Conservation (phyloP, 2,329 filamentous ascomycete species). For the Phyllosticta citriasiana region DNA sequence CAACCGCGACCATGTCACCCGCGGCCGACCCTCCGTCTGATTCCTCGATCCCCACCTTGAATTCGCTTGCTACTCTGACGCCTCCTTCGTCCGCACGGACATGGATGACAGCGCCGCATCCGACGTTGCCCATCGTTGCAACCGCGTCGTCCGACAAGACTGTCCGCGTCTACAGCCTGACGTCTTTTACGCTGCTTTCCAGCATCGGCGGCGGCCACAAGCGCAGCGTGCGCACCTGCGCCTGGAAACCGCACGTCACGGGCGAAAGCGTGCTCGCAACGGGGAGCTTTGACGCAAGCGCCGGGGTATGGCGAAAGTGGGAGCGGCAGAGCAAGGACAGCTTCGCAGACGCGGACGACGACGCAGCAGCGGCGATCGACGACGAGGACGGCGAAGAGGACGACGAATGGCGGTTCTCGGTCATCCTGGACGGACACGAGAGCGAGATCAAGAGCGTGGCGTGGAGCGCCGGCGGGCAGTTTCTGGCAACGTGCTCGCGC, state of each 20-base stretch:
- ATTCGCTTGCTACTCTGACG: constrained; percentile 41
- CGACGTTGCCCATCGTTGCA: constrained; percentile 75
- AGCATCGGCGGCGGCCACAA: constrained; percentile 80
- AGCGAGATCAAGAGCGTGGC: constrained; percentile 78
- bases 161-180: constrained; percentile 81
- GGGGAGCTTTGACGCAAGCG: constrained; percentile 86
- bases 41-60: constrained; percentile 18
- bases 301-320: constrained; percentile 59
- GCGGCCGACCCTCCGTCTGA: not conserved
- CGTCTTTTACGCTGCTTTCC: constrained; percentile 68
- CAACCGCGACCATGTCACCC: not conserved
- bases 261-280: constrained; percentile 67
- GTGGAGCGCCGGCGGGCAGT: constrained; percentile 63
- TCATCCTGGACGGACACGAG: constrained; percentile 90
- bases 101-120: constrained; percentile 80
- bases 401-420: constrained; percentile 76
- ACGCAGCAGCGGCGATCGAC: constrained; percentile 19
- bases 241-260: constrained; percentile 69
- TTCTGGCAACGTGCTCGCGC: constrained; percentile 79
- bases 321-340: constrained; percentile 33
- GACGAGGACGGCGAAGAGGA: constrained; percentile 25
- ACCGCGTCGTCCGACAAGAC: constrained; percentile 80
- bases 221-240: constrained; percentile 72
- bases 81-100: constrained; percentile 53
- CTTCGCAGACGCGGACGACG: constrained; percentile 16